phyloP scores from a whole-genome alignment of 306 rosid species.

The Astragalus glycyphyllos region DNA sequence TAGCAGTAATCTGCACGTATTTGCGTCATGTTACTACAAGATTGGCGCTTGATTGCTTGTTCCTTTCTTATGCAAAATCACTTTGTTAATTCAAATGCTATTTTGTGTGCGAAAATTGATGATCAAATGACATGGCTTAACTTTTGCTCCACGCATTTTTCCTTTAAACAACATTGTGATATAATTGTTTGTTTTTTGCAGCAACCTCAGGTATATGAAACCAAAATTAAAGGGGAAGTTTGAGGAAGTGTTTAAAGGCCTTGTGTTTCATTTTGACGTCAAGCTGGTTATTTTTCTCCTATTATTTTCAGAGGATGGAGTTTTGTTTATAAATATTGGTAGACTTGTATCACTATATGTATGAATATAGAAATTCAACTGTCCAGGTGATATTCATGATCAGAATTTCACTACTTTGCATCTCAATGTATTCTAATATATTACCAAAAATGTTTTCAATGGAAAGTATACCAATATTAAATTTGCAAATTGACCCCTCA shows the following conservation, averaged over 20 bases:
- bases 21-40: neutral
- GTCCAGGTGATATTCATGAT: constrained; percentile 30
- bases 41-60: too few species aligned
- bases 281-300: constrained; percentile 19
- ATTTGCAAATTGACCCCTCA: too few species aligned
- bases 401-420: constrained; percentile 16
- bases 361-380: constrained; percentile 37
- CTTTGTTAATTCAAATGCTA: neutral
- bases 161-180: neutral
- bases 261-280: constrained; percentile 4
- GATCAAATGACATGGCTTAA: neutral
- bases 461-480: too few species aligned
- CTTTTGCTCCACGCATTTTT: neutral
- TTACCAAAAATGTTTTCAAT: too few species aligned
- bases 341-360: constrained; percentile 43
- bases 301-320: constrained; percentile 38
- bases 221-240: constrained; percentile 70
- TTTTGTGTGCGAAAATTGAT: neutral
- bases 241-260: constrained; percentile 48
- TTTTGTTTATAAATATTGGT: constrained; percentile 37
- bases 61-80: too few species aligned
- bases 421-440: constrained; percentile 30
- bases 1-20: neutral
- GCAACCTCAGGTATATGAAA: constrained; percentile 83
- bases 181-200: constrained; percentile 48